Evolutionary conservation across 2,329 filamentous ascomycete species (phyloP).

Genomic region (Scytalidium lignicola): DNA sequence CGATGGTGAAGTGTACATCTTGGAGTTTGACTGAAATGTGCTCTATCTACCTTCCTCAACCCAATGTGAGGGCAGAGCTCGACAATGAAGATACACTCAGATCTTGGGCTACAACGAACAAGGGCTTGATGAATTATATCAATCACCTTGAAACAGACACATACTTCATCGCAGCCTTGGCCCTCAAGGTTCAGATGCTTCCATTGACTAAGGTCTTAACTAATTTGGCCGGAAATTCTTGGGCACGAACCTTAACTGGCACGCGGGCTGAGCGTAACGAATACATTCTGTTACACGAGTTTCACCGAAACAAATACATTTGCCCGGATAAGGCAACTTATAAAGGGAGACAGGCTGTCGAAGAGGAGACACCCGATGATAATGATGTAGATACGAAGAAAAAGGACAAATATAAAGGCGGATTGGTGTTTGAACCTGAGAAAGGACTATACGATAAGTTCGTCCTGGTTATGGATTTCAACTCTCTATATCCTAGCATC

Average conservation of each 20-base stretch:
- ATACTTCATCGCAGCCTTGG: conserved; percentile 89
- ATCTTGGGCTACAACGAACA: conserved; percentile 77
- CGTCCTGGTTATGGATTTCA: conserved; percentile 99
- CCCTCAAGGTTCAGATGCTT: conserved; percentile 83
- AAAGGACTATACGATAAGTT: conserved; percentile 98
- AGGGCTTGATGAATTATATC: conserved; percentile 88
- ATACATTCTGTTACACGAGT: conserved; percentile 97
- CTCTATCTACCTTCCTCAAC: conserved; percentile 70
- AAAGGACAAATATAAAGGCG: conserved; percentile 99
- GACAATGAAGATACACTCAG: conserved; percentile 85
- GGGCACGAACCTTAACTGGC: conserved; percentile 91
- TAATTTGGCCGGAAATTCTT: conserved; percentile 95
- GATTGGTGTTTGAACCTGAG: conserved; percentile 95
- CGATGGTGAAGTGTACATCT: conserved; percentile 95
- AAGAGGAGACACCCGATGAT: conserved; percentile 67
- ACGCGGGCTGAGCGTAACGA: conserved; percentile 97
- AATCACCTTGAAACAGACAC: conserved; percentile 94
- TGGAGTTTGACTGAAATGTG: conserved; percentile 99
- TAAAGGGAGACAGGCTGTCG: conserved; percentile 65
- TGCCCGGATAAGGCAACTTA: conserved; percentile 91
- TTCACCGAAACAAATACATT: conserved; percentile 94
- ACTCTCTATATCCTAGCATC: conserved; percentile 99
- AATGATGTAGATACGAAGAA: conserved; percentile 78
- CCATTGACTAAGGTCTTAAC: conserved; percentile 92
- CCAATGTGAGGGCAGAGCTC: conserved; percentile 71